Conservation (phyloP, 2,329 filamentous ascomycete species). For the Colletotrichum gigasporum region DNA sequence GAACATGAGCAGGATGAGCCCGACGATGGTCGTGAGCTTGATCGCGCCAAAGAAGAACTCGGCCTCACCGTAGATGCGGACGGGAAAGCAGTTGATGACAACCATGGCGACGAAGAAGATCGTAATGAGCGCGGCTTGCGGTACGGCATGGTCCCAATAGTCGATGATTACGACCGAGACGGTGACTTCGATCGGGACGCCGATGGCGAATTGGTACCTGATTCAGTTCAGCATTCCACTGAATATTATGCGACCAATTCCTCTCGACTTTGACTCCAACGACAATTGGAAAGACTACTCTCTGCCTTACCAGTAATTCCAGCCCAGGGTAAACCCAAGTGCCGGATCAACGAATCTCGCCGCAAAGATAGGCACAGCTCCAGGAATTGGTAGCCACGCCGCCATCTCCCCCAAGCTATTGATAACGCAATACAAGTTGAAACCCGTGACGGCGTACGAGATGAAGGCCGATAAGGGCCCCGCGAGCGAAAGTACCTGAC, state of each 20-base stretch:
- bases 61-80: slow-evolving; percentile 61
- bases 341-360: slow-evolving; percentile 58
- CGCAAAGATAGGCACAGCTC: slow-evolving; percentile 61
- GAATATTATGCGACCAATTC: too few relatives aligned
- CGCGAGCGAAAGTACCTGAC: slow-evolving; percentile 52
- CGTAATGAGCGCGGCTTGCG: slow-evolving; percentile 45
- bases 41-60: slow-evolving; percentile 61
- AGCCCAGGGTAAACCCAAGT: slow-evolving; percentile 58
- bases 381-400: slow-evolving; percentile 67
- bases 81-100: slow-evolving; percentile 48
- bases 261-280: neutral
- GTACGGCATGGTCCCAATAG: slow-evolving; percentile 48
- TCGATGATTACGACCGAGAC: slow-evolving; percentile 56
- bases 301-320: slow-evolving; percentile 60
- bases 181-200: slow-evolving; percentile 57
- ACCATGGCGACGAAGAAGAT: slow-evolving; percentile 49
- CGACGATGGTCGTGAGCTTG: slow-evolving; percentile 59
- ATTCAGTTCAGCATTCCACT: neutral
- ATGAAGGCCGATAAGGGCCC: slow-evolving; percentile 53
- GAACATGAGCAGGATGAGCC: slow-evolving; percentile 59
- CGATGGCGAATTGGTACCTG: slow-evolving; percentile 57
- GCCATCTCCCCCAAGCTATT: slow-evolving; percentile 66
- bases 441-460: slow-evolving; percentile 53
- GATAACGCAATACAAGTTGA: slow-evolving; percentile 59
- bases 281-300: too few relatives aligned